Base-by-base conservation (phyloP, 306 rosid genomes). In the Echinosophora koreensis region DNA sequence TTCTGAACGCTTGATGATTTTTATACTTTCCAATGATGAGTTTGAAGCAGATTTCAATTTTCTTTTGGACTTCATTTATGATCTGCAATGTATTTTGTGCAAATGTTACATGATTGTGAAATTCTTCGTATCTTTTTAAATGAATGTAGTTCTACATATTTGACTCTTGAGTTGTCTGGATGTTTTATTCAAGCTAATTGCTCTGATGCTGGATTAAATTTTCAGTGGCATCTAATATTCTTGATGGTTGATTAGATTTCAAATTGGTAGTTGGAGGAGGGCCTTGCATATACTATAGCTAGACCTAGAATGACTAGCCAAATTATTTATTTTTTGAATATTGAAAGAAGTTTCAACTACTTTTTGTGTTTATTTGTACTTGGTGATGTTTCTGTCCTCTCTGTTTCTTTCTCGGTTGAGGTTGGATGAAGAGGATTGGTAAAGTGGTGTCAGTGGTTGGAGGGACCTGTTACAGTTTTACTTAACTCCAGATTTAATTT, bases 251-350 rank as follows among this genome's bases (percentile, higher is more conserved):
- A 57, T 59, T 34, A 32, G 27, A 69, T 58, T 76, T 59, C 27
- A 34, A 27, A 38, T 73, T 44, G 54, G 38, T 60, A 13, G 61
- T 9, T 44, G 61, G 57, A 67, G 57, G 35, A 63, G 16, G 52
- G 22, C 69, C 27, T 38, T 52, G 28, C 73, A 41, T 77, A 66
- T 38, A 47, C 58, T 60, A 5, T 60, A 5, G 3, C 64, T n/a
- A 35, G 17, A 66, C 28, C 73, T 55, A 38, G 28, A 46, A 47
- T 58, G 47, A 50, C 17, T 52, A n/a, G 16, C 2, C 69, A 22
- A 60, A 32, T 30, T 68, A 8, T 68, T 68, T 61, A n/a, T 78
- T 66, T 69, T 34, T 56, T n/a, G 42, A 38, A 72, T 39, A 39
- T 60, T 50, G 15, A 50, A 27, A 54, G 51, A 13, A 55, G 37